Percentiles rank a stretch among this genome's conserved stretches.
Conservation (phyloP, 306 rosid species). For the Hippophae tibetana region DNA sequence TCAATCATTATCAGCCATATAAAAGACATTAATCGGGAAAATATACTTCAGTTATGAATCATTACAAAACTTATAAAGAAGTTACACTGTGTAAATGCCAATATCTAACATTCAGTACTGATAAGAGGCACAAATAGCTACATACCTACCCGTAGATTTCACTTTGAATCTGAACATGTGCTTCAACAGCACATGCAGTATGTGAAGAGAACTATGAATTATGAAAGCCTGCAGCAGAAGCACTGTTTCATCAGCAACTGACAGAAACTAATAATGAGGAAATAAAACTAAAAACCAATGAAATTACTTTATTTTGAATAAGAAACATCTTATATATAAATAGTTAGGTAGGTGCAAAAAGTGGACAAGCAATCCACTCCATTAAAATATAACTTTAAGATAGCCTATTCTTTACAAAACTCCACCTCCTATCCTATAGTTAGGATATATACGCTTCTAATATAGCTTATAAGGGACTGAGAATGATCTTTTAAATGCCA, state of each 20-base stretch:
- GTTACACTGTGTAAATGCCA: not conserved
- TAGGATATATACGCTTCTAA: too few relatives aligned
- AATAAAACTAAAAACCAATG: too few relatives aligned
- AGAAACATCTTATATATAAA: too few relatives aligned
- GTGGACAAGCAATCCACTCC: too few relatives aligned
- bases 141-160: slow-evolving; percentile 55
- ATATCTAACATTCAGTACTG: not conserved
- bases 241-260: slow-evolving; percentile 15
- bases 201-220: slow-evolving; percentile 53
- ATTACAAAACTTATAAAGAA: too few relatives aligned
- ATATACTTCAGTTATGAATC: not conserved
- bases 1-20: not conserved
- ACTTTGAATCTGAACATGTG: slow-evolving; percentile 38
- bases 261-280: not conserved
- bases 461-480: too few relatives aligned
- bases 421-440: too few relatives aligned
- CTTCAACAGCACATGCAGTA: slow-evolving; percentile 60
- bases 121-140: not conserved
- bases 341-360: too few relatives aligned
- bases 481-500: too few relatives aligned
- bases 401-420: too few relatives aligned
- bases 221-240: slow-evolving; percentile 46
- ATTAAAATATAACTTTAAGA: too few relatives aligned
- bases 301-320: too few relatives aligned
- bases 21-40: not conserved